phyloP scores from a whole-genome alignment of 2,329 filamentous ascomycete genomes.

The Clonostachys rhizophaga region DNA sequence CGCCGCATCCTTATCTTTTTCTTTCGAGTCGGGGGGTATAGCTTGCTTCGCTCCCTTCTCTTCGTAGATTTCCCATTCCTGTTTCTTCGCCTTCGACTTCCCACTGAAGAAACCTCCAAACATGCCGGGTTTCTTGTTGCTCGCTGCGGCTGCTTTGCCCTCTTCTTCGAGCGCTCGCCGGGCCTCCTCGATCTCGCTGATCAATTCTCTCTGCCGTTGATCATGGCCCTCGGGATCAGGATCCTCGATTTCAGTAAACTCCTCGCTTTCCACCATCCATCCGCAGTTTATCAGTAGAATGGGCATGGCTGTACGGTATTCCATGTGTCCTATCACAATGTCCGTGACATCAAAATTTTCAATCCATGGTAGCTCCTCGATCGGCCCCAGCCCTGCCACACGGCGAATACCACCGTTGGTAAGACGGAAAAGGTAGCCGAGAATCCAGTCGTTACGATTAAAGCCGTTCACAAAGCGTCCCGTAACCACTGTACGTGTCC shows the following conservation, averaged over 20 bases:
- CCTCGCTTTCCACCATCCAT: constrained; percentile 87
- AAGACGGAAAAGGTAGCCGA: constrained; percentile 91
- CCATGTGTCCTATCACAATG: constrained; percentile 88
- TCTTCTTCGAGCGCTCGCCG: constrained; percentile 81
- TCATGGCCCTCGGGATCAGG: constrained; percentile 92
- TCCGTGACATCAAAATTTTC: constrained; percentile 90
- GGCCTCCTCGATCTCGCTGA: constrained; percentile 94
- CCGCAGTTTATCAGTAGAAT: constrained; percentile 80
- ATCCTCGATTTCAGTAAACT: constrained; percentile 95
- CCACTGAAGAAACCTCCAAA: constrained; percentile 64
- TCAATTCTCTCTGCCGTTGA: constrained; percentile 83
- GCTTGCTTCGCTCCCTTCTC: constrained; percentile 42
- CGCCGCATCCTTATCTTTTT: constrained; percentile 8
- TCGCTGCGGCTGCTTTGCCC: constrained; percentile 54
- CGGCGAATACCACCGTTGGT: constrained; percentile 89
- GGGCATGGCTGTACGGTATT: constrained; percentile 91
- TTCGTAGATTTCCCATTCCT: constrained; percentile 93
- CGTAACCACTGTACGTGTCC: constrained; percentile 75
- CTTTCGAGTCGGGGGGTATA: constrained; percentile 2
- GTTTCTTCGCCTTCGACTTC: constrained; percentile 76
- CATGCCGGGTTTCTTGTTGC: constrained; percentile 17
- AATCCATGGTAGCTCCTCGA: constrained; percentile 72
- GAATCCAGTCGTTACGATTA: constrained; percentile 93
- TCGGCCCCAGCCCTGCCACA: constrained; percentile 75
- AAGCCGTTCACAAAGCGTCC: constrained; percentile 96